Evolutionary conservation across 192 early-diverging fungal species (phyloP).

Genomic region (Thamnidium elegans): DNA sequence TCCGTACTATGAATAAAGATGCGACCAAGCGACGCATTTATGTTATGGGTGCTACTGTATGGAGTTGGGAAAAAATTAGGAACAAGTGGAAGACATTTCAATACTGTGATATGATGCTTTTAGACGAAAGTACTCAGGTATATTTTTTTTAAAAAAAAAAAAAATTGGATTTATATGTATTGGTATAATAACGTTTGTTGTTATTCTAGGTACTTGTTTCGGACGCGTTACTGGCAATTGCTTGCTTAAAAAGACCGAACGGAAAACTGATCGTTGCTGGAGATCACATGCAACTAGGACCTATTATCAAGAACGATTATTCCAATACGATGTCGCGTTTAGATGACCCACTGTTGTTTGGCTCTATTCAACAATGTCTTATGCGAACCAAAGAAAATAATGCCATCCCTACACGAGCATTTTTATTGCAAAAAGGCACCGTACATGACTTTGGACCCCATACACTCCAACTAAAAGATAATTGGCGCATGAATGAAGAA

Average conservation of each 20-base stretch:
- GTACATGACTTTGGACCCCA: constrained; percentile 44
- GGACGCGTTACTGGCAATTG: constrained; percentile 28
- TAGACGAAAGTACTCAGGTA: constrained; percentile 41
- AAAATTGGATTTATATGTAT: too few species aligned
- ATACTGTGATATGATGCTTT: constrained; percentile 33
- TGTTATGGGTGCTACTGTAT: constrained; percentile 39
- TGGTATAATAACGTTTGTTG: too few species aligned
- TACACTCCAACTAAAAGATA: constrained; percentile 50
- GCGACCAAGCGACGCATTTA: constrained; percentile 14
- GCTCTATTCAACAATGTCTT: constrained; percentile 50
- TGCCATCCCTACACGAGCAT: constrained; percentile 20
- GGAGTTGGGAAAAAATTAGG: constrained; percentile 27
- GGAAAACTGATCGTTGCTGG: constrained; percentile 51
- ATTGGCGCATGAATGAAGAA: constrained; percentile 42
- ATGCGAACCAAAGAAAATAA: constrained; percentile 37
- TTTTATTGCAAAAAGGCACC: constrained; percentile 28
- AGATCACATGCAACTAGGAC: constrained; percentile 55
- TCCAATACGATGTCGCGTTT: constrained; percentile 16
- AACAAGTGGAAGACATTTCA: constrained; percentile 26
- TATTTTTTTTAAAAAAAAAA: too few species aligned
- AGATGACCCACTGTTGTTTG: constrained; percentile 40
- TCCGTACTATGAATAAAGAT: not conserved
- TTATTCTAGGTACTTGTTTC: too few species aligned
- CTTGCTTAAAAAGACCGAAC: constrained; percentile 33
- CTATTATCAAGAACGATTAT: constrained; percentile 44